Base-by-base conservation (phyloP, 2,329 filamentous ascomycete species). In the Neoascochyta sp. region DNA sequence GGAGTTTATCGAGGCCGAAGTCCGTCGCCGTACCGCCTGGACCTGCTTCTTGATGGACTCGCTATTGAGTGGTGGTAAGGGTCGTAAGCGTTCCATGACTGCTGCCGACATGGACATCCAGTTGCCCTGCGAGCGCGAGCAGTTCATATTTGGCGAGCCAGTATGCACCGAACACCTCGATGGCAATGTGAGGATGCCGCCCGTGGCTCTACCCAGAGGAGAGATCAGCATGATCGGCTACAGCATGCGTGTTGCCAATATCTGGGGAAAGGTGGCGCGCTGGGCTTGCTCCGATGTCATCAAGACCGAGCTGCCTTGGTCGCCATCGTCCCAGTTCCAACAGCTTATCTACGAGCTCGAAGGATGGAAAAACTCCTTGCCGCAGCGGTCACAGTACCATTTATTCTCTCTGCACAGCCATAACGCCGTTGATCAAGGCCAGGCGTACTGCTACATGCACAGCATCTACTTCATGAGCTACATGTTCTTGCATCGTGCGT, bases 11-110 rank as follows among this genome's bases (percentile, higher is more conserved):
- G 54, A 59, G n/a, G 60, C 60, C 3, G 62, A 65, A 25, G 61
- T 64, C 32, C 53, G 61, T 19, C 52, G 62, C 4, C 52, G 62
- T 6, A 65, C 62, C 2, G 62, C 62, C 9, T 65, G 62, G 62
- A 65, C 62, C 1, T 65, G 62, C 43, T 65, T 65, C 45, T 48
- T 65, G 15, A 65, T 65, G 62, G 62, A 65, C 45, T 64, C 60
- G 32, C 47, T 65, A 21, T 47, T 65, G 15, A 65, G 62, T 26
- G 62, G 62, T 17, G 62, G 62, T 6, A 64, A 64, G 30, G 62
- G 62, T 0, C 53, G 62, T n/a, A 63, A 60, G 40, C 37, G 62
- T 5, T 57, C 57, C 6, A 40, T 65, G 22, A 46, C 45, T 0
- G 54, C 54, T 8, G 33, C 41, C 2, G 62, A 65, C 32, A 64